Percentiles rank a stretch among this genome's conserved stretches.
Conservation (phyloP, 2,329 filamentous ascomycete species). For the Paecilomyces dactylethromorphus region DNA sequence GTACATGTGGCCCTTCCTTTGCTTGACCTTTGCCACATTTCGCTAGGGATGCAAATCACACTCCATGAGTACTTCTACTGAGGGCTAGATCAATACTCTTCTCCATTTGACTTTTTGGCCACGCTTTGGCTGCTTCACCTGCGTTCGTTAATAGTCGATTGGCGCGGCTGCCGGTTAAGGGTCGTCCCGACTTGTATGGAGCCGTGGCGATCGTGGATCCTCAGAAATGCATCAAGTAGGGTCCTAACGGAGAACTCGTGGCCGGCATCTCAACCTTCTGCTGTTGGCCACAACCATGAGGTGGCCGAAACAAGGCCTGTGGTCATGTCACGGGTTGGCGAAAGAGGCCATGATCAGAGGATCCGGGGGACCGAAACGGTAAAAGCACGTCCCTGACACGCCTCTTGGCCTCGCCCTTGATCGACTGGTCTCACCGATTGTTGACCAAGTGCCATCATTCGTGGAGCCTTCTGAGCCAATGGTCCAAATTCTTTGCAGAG, state of each 20-base stretch:
- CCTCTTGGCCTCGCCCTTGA: background rate
- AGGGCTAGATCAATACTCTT: background rate
- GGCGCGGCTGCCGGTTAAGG: background rate
- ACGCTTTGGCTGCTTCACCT: background rate
- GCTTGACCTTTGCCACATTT: background rate
- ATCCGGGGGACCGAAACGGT: background rate
- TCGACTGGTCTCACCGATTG: conserved; percentile 1
- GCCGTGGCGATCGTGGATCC: background rate
- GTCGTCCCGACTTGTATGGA: background rate
- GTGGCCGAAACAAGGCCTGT: background rate
- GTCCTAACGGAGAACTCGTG: background rate
- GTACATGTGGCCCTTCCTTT: background rate
- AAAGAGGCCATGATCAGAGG: background rate
- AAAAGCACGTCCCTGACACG: background rate
- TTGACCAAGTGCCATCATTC: background rate
- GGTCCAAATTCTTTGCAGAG: background rate
- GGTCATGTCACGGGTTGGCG: background rate
- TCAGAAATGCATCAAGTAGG: background rate
- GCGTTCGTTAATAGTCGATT: background rate
- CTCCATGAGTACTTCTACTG: background rate
- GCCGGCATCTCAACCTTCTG: background rate
- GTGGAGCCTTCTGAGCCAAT: background rate
- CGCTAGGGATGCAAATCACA: background rate
- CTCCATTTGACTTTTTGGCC: background rate
- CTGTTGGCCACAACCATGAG: background rate